Evolutionary conservation across 2,329 filamentous ascomycete species (phyloP), one percentile per base, ranked within the genome.

Genomic region (Colletotrichum zoysiae): DNA sequence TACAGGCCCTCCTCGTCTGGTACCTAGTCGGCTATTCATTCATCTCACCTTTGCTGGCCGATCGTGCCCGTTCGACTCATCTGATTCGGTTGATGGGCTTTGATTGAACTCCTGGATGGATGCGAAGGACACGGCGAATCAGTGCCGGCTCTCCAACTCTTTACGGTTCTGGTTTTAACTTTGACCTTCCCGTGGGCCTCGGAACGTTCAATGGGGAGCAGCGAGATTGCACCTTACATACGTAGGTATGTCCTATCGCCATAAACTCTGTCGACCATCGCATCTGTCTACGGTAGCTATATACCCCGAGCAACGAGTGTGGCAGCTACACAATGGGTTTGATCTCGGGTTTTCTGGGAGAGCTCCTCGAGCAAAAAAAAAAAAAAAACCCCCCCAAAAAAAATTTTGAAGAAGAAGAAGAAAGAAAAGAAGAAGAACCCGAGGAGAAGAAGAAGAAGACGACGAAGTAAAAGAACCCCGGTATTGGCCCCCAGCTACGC

Each of bases 21-120:
- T 30, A n/a, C n/a, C n/a, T n/a, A 23, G 48, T 56, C 23, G 46
- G 23, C 55, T 30, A 38, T 26, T 14, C 18, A 42, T 18, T 59
- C 14, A n/a, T 44, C 7, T 30, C 44, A 12, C 4, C 46, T 18
- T 58, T 44, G 44, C 71, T 76, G 74, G 68, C 58, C 63, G 53
- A 51, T 57, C n/a, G n/a, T n/a, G n/a, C 48, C 48, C 56, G 59
- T 53, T 63, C 26, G 58, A 56, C 14, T 44, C 50, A 42, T 44
- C 44, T n/a, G 18, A n/a, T 14, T 46, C 42, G 74, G 7, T 62
- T 69, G 64, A 62, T 53, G 26, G 38, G 48, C 65, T 42, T 42
- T 53, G 67, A 50, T 14, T 59, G 57, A 26, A 55, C n/a, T 56
- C 51, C 42, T 50, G 63, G 57, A 58, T 50, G 20, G 33, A 71